phyloP scores from a whole-genome alignment of 306 rosid genomes.

The Fragaria nilgerrensis region DNA sequence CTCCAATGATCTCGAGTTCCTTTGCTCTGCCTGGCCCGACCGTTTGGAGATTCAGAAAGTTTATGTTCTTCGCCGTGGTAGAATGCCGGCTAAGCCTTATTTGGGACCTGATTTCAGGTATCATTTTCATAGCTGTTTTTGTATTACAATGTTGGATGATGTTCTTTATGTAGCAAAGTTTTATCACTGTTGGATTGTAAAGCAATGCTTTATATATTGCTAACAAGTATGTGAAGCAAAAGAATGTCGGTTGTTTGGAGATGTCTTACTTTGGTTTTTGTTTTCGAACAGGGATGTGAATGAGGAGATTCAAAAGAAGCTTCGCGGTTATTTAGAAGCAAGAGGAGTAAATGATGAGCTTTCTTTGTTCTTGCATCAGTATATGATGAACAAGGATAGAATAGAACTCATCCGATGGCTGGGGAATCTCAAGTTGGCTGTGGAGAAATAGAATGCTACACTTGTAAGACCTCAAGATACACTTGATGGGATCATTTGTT shows the following conservation, averaged over 20 bases:
- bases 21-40: constrained; percentile 84
- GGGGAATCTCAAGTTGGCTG: constrained; percentile 48
- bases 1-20: constrained; percentile 50
- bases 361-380: constrained; percentile 62
- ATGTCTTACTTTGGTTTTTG: constrained; percentile 19
- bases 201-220: background rate
- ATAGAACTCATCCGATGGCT: constrained; percentile 71
- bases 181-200: background rate
- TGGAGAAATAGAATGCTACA: constrained; percentile 41
- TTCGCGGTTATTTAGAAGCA: constrained; percentile 51
- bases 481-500: background rate
- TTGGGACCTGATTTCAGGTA: constrained; percentile 84
- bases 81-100: constrained; percentile 43
- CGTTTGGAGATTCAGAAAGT: constrained; percentile 58
- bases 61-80: constrained; percentile 43
- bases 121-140: background rate
- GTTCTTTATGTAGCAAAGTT: background rate
- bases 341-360: constrained; percentile 71
- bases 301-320: constrained; percentile 39
- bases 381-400: constrained; percentile 80
- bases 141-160: background rate
- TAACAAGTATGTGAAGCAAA: background rate
- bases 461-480: background rate
- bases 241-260: constrained; percentile 5
- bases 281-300: constrained; percentile 54